A percentile compares a stretch with the other conserved stretches of the same genome.
These are phyloP conservation scores for Aureobasidium pullulans DNA, from an alignment of 2,329 filamentous ascomycete species.

Conservation along the genomic window DNA sequence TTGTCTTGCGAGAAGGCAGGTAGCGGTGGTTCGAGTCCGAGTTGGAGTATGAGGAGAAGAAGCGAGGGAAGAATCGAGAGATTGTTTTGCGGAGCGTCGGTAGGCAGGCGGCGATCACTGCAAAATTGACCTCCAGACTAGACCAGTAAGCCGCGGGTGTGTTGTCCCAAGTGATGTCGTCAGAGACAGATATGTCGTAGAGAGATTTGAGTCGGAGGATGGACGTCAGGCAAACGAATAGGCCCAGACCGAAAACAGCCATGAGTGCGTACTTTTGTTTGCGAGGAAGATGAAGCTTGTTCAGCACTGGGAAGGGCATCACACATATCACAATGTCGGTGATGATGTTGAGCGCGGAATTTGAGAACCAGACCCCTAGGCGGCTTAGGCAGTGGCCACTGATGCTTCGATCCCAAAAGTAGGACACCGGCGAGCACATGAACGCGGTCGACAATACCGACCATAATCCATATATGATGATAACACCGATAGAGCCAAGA, in stretches of 20 bases:
- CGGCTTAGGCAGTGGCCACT: conserved; percentile 33
- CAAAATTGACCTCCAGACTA: conserved; percentile 28
- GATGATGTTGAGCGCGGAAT: conserved; percentile 29
- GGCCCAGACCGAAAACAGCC: conserved; percentile 29
- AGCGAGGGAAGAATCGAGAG: conserved; percentile 26
- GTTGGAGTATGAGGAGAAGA: conserved; percentile 20
- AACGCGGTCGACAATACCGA: conserved; percentile 32
- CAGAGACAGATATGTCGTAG: conserved; percentile 20
- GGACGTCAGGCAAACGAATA: conserved; percentile 27
- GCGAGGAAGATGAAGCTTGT: conserved; percentile 27
- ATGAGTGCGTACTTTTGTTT: conserved; percentile 28
- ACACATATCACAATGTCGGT: conserved; percentile 30
- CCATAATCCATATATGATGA: conserved; percentile 25
- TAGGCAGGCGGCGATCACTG: conserved; percentile 30
- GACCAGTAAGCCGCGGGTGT: conserved; percentile 30
- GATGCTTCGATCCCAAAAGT: conserved; percentile 33
- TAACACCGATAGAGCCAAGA: conserved; percentile 24
- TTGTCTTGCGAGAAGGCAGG: not conserved
- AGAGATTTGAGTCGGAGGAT: conserved; percentile 27
- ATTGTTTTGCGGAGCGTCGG: conserved; percentile 34
- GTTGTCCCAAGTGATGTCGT: conserved; percentile 26
- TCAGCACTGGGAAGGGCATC: conserved; percentile 28
- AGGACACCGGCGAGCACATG: conserved; percentile 34
- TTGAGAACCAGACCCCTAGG: conserved; percentile 37
- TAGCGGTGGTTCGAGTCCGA: not conserved